These are phyloP conservation scores for Haematococcus sp. DNA, from an alignment of 139 green algal species.

Conservation along the genomic window DNA sequence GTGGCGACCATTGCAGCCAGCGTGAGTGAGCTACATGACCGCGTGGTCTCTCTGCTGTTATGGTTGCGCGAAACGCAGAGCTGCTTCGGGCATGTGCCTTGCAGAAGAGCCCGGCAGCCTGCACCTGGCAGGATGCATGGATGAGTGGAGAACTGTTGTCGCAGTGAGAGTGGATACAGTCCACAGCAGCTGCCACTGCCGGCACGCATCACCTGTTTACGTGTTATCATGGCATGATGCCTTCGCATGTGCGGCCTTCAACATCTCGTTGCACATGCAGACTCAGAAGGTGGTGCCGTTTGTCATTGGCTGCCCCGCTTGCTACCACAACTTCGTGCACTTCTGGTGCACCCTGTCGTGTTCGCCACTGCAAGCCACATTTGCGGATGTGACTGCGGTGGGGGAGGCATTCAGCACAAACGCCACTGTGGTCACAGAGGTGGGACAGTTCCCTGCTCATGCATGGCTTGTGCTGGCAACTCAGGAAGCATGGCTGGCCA, in stretches of 20 bases:
- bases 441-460: too few species aligned
- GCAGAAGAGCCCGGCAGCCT: too few species aligned
- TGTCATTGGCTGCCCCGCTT: conserved; percentile 85
- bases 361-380: conserved; percentile 81
- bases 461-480: too few species aligned
- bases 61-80: too few species aligned
- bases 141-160: too few species aligned
- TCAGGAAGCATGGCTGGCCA: too few species aligned
- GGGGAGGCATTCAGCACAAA: conserved; percentile 43
- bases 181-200: too few species aligned
- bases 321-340: conserved; percentile 88
- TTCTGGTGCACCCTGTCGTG: conserved; percentile 73
- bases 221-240: too few species aligned
- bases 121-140: too few species aligned
- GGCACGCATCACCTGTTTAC: too few species aligned
- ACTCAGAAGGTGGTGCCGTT: conserved; percentile 69
- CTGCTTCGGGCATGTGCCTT: too few species aligned
- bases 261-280: conserved; percentile 26
- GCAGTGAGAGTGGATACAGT: too few species aligned
- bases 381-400: conserved; percentile 73
- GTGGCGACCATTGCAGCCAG: conserved; percentile 59
- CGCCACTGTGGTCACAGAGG: conserved; percentile 45
- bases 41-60: not conserved
- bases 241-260: not conserved
- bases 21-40: conserved; percentile 9